Evolutionary conservation across 306 rosid genomes (phyloP).

Genomic region (Rubus parviflorus): DNA sequence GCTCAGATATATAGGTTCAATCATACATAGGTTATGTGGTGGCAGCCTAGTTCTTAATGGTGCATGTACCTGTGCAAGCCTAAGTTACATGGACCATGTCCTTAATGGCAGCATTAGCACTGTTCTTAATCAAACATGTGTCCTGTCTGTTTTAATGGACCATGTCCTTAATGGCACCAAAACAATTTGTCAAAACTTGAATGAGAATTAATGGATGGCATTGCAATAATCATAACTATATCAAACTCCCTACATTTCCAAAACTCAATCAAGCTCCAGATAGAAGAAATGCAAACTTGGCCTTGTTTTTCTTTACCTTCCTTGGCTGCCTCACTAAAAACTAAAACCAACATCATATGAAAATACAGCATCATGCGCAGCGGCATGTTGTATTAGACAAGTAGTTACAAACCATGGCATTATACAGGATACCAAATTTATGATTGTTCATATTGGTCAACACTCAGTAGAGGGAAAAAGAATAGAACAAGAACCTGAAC

Average conservation of each 20-base stretch:
- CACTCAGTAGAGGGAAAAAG: slow-evolving; percentile 2
- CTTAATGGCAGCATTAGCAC: background rate
- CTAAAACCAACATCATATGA: slow-evolving; percentile 15
- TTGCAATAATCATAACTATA: background rate
- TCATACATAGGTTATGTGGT: too few species aligned
- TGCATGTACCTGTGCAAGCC: too few species aligned
- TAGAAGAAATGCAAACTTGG: background rate
- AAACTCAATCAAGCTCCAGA: background rate
- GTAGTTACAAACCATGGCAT: slow-evolving; percentile 9
- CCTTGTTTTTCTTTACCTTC: background rate
- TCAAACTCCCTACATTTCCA: too few species aligned
- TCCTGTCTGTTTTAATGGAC: background rate
- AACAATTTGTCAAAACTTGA: background rate
- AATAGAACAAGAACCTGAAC: slow-evolving; percentile 2
- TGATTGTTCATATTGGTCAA: slow-evolving; percentile 2
- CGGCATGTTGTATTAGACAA: background rate
- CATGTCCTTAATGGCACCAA: too few species aligned
- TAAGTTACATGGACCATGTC: background rate
- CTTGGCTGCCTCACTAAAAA: slow-evolving; percentile 12
- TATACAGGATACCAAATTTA: slow-evolving; percentile 2
- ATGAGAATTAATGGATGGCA: too few species aligned
- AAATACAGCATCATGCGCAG: background rate
- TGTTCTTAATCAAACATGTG: background rate
- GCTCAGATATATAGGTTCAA: too few species aligned
- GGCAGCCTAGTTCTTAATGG: too few species aligned